These are phyloP conservation scores for Ophiostoma ips DNA, from an alignment of 2,329 filamentous ascomycete genomes.

Conservation along the genomic window DNA sequence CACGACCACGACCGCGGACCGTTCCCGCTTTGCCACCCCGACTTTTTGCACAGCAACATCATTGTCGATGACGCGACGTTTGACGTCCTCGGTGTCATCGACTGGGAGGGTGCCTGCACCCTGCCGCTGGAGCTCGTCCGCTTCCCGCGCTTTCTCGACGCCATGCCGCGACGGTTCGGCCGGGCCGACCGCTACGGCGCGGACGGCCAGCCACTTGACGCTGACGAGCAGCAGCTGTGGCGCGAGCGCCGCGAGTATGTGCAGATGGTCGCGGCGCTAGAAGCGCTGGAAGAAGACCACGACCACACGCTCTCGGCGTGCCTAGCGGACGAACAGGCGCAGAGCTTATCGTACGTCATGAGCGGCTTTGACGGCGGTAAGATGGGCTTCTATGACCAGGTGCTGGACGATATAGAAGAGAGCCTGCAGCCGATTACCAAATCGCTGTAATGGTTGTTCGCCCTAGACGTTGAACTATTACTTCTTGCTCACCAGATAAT, in stretches of 20 bases:
- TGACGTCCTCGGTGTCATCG: conserved; percentile 18
- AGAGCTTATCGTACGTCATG: conserved; percentile 2
- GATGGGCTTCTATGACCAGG: conserved; percentile 7
- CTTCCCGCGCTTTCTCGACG: too few species aligned
- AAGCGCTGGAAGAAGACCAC: neutral
- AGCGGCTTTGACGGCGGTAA: neutral
- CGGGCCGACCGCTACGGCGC: too few species aligned
- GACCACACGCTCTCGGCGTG: conserved; percentile 3
- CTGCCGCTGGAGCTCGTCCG: conserved; percentile 16
- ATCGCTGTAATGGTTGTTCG: too few species aligned
- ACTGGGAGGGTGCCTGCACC: conserved; percentile 20
- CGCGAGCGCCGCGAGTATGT: too few species aligned
- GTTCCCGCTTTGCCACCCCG: conserved; percentile 20
- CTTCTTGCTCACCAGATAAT: too few species aligned
- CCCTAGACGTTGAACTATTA: too few species aligned
- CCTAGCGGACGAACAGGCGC: conserved; percentile 1
- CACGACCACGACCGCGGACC: conserved; percentile 14
- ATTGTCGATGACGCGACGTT: conserved; percentile 17
- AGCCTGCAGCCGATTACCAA: too few species aligned
- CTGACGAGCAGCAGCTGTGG: too few species aligned
- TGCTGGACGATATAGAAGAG: conserved; percentile 5
- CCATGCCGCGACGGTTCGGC: too few species aligned
- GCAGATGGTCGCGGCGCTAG: too few species aligned
- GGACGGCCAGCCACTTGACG: too few species aligned
- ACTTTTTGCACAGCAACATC: conserved; percentile 22